Conservation (phyloP, 768 basidiomycete genomes). For the Phanerodontia chrysosporium region DNA sequence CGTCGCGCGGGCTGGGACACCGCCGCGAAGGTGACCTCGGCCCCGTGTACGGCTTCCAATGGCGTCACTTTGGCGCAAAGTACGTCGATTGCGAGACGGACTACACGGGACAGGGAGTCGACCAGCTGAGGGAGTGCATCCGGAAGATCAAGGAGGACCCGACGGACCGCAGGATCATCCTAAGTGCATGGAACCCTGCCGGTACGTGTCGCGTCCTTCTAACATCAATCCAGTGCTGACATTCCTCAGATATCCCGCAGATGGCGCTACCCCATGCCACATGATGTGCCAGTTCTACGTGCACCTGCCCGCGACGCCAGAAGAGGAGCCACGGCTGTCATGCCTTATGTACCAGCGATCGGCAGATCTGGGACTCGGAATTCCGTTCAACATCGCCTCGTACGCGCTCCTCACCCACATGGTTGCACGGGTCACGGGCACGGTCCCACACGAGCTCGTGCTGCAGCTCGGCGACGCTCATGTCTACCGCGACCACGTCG, state of each 20-base stretch:
- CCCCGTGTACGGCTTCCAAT: conserved; percentile 96
- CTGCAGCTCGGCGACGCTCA: conserved; percentile 98
- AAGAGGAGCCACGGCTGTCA: conserved; percentile 66
- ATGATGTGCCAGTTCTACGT: conserved; percentile 99
- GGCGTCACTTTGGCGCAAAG: conserved; percentile 90
- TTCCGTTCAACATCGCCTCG: conserved; percentile 99
- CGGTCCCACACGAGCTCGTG: conserved; percentile 83
- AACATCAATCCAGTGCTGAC: background rate
- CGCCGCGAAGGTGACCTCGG: conserved; percentile 90
- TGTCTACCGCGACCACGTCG: conserved; percentile 89
- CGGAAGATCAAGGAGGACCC: conserved; percentile 90
- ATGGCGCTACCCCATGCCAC: conserved; percentile 99
- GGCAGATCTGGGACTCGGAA: conserved; percentile 93
- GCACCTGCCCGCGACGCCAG: conserved; percentile 64
- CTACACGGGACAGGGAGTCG: conserved; percentile 83
- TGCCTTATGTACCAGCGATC: conserved; percentile 98
- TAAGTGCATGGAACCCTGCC: conserved; percentile 97
- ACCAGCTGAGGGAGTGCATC: conserved; percentile 88
- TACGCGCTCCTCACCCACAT: conserved; percentile 97
- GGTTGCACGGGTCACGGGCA: conserved; percentile 89
- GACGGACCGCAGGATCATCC: conserved; percentile 88
- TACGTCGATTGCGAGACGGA: conserved; percentile 72
- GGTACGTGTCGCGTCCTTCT: conserved; percentile 46
- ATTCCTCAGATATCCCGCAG: conserved; percentile 67
- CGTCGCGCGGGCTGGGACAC: conserved; percentile 77